Evolutionary conservation across 2,329 filamentous ascomycete genomes (phyloP).

Genomic region (Pseudogymnoascus sp.): DNA sequence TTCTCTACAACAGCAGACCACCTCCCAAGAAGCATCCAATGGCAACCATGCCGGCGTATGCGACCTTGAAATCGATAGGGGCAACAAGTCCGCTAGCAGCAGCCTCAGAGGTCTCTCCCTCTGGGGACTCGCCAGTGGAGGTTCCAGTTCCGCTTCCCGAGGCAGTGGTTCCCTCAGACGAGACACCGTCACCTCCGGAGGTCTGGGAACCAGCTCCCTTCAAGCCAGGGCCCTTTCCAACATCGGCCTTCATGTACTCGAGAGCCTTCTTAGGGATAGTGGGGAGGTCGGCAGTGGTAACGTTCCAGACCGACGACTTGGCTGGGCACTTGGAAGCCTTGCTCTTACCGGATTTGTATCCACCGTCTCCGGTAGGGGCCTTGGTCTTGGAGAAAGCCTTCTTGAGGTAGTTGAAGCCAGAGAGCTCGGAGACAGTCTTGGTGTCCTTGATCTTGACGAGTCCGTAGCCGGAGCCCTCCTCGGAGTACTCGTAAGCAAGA

Average conservation of each 20-base stretch:
- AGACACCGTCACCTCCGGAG: not conserved
- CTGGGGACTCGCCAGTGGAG: not conserved
- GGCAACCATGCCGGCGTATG: not conserved
- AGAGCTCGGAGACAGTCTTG: constrained; percentile 28
- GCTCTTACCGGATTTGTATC: not conserved
- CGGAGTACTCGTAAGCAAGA: constrained; percentile 98
- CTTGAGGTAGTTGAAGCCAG: constrained; percentile 4
- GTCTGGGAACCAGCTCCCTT: not conserved
- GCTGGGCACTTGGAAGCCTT: not conserved
- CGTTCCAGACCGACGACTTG: constrained; percentile 4
- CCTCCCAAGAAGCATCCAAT: constrained; percentile 4
- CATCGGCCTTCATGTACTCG: not conserved
- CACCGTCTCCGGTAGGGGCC: not conserved
- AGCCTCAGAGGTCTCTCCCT: not conserved
- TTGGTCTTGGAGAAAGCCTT: not conserved
- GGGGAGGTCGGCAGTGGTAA: not conserved
- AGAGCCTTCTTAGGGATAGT: constrained; percentile 1
- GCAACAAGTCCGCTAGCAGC: not conserved
- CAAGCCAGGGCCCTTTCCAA: not conserved
- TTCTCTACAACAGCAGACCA: constrained; percentile 1
- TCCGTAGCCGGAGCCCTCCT: constrained; percentile 84
- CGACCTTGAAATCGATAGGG: constrained; percentile 2
- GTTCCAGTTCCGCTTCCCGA: not conserved
- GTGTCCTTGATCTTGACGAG: constrained; percentile 69
- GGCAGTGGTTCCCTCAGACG: not conserved